phyloP scores from a whole-genome alignment of 352 stramenopile genomes.

The Pseudoperonospora humuli region DNA sequence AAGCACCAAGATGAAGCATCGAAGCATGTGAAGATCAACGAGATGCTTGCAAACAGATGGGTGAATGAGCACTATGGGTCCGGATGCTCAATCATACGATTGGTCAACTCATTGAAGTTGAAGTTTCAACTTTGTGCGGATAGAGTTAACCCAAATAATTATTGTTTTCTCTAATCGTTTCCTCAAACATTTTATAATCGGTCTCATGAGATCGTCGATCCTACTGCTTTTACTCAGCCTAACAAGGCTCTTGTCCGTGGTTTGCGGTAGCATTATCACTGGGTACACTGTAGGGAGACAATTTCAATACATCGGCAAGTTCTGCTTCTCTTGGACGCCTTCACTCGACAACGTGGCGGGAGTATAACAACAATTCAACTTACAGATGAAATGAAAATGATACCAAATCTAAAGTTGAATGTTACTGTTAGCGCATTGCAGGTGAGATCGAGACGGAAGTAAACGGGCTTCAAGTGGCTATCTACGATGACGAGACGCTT shows the following conservation, averaged over 20 bases:
- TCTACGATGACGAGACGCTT: conserved; percentile 73
- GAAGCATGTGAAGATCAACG: no score
- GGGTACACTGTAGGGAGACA: conserved; percentile 59
- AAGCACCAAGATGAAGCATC: no score
- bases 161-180: no score
- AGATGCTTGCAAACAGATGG: no score
- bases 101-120: no score
- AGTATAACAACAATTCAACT: conserved; percentile 19
- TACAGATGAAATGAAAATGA: no score
- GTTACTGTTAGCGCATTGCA: conserved; percentile 37
- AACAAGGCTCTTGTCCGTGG: neutral
- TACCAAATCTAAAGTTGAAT: no score
- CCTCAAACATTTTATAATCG: no score
- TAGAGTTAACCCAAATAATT: no score
- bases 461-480: conserved; percentile 51
- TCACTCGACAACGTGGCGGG: conserved; percentile 51
- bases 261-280: conserved; percentile 35
- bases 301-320: conserved; percentile 78
- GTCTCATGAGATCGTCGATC: conserved; percentile 1
- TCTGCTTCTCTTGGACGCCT: conserved; percentile 67
- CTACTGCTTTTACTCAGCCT: conserved; percentile 13
- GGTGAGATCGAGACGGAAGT: conserved; percentile 60
- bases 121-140: no score
- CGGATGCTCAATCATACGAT: no score
- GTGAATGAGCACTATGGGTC: no score